Percentiles rank a stretch among this genome's conserved stretches.
Evolutionary conservation across 805 yeast genomes (phyloP).

Genomic region (Schizosaccharomyces cryophilus): DNA sequence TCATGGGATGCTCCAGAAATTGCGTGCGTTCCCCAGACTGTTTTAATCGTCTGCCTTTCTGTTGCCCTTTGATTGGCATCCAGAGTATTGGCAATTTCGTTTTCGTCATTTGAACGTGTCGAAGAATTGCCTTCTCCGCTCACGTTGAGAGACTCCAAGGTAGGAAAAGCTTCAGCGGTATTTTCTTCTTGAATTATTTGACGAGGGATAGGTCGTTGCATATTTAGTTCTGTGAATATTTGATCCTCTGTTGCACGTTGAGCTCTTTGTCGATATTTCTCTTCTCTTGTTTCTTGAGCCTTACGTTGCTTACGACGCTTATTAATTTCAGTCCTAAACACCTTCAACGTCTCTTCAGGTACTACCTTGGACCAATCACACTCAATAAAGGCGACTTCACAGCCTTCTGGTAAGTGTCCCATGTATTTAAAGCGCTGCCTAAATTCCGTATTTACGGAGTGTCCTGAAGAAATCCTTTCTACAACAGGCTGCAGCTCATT

Average conservation of each 20-base stretch:
- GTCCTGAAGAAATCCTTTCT: conserved; percentile 47
- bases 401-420: conserved; percentile 63
- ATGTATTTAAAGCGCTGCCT: conserved; percentile 44
- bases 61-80: conserved; percentile 14
- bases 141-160: conserved; percentile 4
- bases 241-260: conserved; percentile 27
- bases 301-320: conserved; percentile 29
- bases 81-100: conserved; percentile 7
- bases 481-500: conserved; percentile 31
- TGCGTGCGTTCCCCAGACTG: conserved; percentile 59
- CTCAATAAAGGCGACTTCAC: conserved; percentile 62
- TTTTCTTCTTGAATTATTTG: neutral
- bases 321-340: conserved; percentile 29
- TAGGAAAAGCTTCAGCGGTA: neutral
- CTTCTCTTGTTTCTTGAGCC: conserved; percentile 38
- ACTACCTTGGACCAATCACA: conserved; percentile 44
- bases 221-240: neutral
- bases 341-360: conserved; percentile 21
- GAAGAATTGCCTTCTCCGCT: conserved; percentile 2
- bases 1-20: neutral
- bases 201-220: neutral
- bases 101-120: conserved; percentile 3
- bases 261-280: conserved; percentile 29
- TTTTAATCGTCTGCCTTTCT: conserved; percentile 11
- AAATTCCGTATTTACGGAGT: conserved; percentile 35